These are phyloP conservation scores for Scedosporium dehoogii DNA, from an alignment of 2,329 filamentous ascomycete species.

Conservation along the genomic window DNA sequence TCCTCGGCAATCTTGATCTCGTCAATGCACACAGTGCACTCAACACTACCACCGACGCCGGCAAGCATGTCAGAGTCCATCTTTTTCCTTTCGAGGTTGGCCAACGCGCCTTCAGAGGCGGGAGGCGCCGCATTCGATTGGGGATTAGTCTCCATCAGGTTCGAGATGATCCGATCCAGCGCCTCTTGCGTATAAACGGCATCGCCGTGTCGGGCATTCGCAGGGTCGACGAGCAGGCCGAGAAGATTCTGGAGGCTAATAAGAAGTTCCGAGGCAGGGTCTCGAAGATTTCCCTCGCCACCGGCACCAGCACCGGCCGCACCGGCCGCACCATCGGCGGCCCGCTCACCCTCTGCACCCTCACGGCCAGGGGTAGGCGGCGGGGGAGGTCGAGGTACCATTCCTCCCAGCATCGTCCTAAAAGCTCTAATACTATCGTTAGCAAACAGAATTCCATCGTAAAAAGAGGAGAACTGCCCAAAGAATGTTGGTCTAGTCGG, in stretches of 20 bases:
- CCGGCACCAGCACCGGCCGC: not conserved
- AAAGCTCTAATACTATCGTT: not conserved
- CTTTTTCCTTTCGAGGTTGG: conserved; percentile 59
- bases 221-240: conserved; percentile 38
- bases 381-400: conserved; percentile 1
- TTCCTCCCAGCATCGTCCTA: conserved; percentile 3
- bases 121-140: conserved; percentile 72
- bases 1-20: conserved; percentile 63
- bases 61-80: conserved; percentile 59
- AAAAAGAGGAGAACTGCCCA: not conserved
- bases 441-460: not conserved
- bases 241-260: conserved; percentile 42
- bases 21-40: conserved; percentile 95
- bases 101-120: conserved; percentile 66
- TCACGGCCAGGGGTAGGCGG: not conserved
- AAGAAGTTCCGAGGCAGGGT: conserved; percentile 18
- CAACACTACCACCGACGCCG: conserved; percentile 40
- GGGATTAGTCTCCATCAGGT: conserved; percentile 76
- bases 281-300: conserved; percentile 8
- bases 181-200: conserved; percentile 87
- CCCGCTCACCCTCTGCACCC: not conserved
- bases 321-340: not conserved
- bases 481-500: not conserved
- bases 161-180: conserved; percentile 76
- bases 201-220: conserved; percentile 55